A percentile compares a stretch with the other conserved stretches of the same genome.
These are phyloP conservation scores for Ocimum tenuiflorum DNA, from an alignment of 257 asterid genomes.

Conservation along the genomic window DNA sequence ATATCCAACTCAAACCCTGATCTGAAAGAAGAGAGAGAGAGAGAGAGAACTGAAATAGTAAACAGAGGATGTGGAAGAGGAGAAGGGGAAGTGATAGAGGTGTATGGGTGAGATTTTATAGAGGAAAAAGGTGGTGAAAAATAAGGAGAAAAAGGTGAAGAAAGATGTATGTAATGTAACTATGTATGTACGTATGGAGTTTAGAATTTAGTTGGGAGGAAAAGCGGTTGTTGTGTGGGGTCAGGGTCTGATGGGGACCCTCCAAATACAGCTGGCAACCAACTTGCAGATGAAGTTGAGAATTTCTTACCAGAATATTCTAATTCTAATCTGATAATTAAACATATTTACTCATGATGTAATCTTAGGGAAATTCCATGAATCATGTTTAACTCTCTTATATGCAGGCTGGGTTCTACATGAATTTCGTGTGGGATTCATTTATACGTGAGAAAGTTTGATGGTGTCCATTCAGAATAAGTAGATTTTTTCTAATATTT, in stretches of 20 bases:
- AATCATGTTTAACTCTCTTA: too few species aligned
- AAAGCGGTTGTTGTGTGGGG: constrained; percentile 27
- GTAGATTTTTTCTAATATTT: too few species aligned
- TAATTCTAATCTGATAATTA: not conserved
- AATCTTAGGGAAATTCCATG: not conserved
- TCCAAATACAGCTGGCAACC: constrained; percentile 49
- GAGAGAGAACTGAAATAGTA: too few species aligned
- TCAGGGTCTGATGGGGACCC: constrained; percentile 42
- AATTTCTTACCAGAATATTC: not conserved
- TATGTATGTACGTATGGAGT: constrained; percentile 3
- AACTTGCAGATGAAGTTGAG: constrained; percentile 16
- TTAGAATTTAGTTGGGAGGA: constrained; percentile 37
- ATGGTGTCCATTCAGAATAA: too few species aligned
- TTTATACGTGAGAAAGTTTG: too few species aligned
- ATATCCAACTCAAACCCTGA: not conserved
- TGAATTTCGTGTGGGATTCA: too few species aligned
- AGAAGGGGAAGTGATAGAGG: constrained; percentile 29
- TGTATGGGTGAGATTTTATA: constrained; percentile 48
- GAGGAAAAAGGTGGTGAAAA: constrained; percentile 29
- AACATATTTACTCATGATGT: not conserved
- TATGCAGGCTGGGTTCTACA: too few species aligned
- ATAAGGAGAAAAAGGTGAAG: not conserved
- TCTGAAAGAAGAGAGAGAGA: not conserved
- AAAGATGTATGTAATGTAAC: too few species aligned
- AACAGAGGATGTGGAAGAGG: too few species aligned